A percentile compares a stretch with the other conserved stretches of the same genome.
Evolutionary conservation across 805 yeast genomes (phyloP).

Genomic region (Komagataella kurtzmanii): DNA sequence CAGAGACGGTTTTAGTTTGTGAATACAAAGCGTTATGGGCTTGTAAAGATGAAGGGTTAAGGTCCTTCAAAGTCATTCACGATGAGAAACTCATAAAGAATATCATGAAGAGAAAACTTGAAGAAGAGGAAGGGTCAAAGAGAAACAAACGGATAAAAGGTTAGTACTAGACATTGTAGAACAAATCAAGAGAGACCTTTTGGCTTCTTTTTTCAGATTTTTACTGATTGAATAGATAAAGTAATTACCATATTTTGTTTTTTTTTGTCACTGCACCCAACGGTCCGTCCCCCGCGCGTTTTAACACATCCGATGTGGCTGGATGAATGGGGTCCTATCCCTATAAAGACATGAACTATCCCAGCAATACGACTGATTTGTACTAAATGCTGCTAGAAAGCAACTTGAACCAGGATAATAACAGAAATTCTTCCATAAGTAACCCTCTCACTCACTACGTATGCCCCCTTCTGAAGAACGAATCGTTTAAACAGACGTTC

Average conservation of each 20-base stretch:
- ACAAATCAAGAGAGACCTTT: neutral
- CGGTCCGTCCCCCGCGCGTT: too few relatives aligned
- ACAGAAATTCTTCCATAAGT: too few relatives aligned
- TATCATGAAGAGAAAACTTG: constrained; percentile 36
- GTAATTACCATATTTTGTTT: neutral
- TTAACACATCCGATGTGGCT: too few relatives aligned
- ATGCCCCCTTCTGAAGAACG: too few relatives aligned
- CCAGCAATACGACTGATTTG: too few relatives aligned
- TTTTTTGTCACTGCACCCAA: too few relatives aligned
- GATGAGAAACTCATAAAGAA: constrained; percentile 49
- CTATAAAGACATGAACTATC: too few relatives aligned
- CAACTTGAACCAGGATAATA: too few relatives aligned
- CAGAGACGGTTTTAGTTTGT: constrained; percentile 38
- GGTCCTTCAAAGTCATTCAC: constrained; percentile 24
- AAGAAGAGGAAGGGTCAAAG: constrained; percentile 11
- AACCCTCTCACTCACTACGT: too few relatives aligned
- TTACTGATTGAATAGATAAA: neutral
- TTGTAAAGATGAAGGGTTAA: constrained; percentile 17
- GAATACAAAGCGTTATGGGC: constrained; percentile 38
- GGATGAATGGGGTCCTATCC: too few relatives aligned
- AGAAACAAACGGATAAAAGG: constrained; percentile 15
- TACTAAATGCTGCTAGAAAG: too few relatives aligned
- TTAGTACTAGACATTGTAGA: constrained; percentile 1
- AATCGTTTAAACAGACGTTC: too few relatives aligned
- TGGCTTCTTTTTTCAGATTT: neutral